A percentile compares a stretch with the other conserved stretches of the same genome.
Evolutionary conservation across 331 rosid genomes (phyloP).

Genomic region (Malus hybrid): DNA sequence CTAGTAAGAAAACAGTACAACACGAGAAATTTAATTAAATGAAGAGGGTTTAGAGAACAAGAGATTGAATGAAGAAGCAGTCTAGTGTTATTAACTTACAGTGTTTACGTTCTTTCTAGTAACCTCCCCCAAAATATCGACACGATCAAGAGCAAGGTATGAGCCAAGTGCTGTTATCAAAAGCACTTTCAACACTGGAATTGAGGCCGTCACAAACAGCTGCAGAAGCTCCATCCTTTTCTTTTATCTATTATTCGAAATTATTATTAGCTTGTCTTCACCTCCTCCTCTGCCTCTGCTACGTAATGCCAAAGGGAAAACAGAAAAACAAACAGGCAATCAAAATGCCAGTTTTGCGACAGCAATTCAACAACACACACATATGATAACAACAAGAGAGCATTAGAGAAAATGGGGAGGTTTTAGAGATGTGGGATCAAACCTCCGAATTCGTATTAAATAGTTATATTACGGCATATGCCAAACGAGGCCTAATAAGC

Average conservation of each 20-base stretch:
- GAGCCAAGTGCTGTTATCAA: conserved; percentile 44
- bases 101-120: conserved; percentile 38
- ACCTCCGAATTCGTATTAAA: neutral
- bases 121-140: conserved; percentile 34
- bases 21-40: too few species aligned
- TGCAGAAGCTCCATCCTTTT: conserved; percentile 26
- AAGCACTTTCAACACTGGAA: conserved; percentile 53
- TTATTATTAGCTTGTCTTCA: neutral
- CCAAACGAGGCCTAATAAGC: too few species aligned
- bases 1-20: too few species aligned
- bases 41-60: too few species aligned
- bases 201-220: conserved; percentile 41
- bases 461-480: too few species aligned
- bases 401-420: neutral
- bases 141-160: conserved; percentile 43
- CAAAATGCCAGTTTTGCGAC: neutral
- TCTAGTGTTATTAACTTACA: conserved; percentile 1
- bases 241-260: neutral
- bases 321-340: neutral
- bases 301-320: neutral
- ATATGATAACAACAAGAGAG: neutral
- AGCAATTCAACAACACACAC: neutral
- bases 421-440: neutral
- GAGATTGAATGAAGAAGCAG: too few species aligned
- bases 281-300: neutral